A percentile compares a stretch with the other conserved stretches of the same genome.
Evolutionary conservation across 768 basidiomycete genomes (phyloP).

Genomic region (Leccinum longicurvipes): DNA sequence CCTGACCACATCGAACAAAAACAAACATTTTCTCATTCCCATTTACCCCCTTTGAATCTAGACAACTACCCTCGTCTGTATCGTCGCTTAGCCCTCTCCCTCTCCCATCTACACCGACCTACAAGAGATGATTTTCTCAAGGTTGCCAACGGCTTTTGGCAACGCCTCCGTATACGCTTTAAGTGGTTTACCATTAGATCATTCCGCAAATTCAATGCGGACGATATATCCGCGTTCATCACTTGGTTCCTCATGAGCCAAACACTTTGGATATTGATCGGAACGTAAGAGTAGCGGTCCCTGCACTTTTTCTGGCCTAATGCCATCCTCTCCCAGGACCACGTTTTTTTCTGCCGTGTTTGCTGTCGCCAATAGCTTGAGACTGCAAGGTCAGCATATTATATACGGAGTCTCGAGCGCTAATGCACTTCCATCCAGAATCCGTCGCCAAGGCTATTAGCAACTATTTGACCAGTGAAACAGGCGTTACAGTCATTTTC

Average conservation of each 20-base stretch:
- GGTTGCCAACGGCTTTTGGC: constrained; percentile 87
- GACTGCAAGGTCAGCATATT: constrained; percentile 63
- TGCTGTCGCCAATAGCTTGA: constrained; percentile 81
- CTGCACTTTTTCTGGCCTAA: background rate
- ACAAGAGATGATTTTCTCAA: constrained; percentile 87
- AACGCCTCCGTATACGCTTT: constrained; percentile 85
- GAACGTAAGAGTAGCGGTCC: constrained; percentile 41
- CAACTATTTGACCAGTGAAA: constrained; percentile 89
- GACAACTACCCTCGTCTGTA: constrained; percentile 82
- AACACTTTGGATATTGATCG: constrained; percentile 91
- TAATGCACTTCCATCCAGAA: constrained; percentile 41
- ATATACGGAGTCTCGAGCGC: background rate
- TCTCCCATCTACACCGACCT: constrained; percentile 76
- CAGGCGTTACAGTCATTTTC: constrained; percentile 92
- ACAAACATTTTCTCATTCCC: constrained; percentile 1
- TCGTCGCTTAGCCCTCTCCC: constrained; percentile 69
- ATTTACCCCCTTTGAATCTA: constrained; percentile 36
- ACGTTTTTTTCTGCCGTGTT: constrained; percentile 96
- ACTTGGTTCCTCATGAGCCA: constrained; percentile 97
- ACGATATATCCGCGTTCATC: constrained; percentile 94
- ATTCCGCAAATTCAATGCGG: constrained; percentile 92
- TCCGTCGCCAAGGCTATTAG: constrained; percentile 86
- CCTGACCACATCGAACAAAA: constrained; percentile 6
- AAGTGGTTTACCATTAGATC: constrained; percentile 97
- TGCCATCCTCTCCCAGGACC: constrained; percentile 47